Percentiles rank a stretch among this genome's conserved stretches.
Evolutionary conservation across 441 rosid species (phyloP).

Genomic region (Arabidopsis lyrata): DNA sequence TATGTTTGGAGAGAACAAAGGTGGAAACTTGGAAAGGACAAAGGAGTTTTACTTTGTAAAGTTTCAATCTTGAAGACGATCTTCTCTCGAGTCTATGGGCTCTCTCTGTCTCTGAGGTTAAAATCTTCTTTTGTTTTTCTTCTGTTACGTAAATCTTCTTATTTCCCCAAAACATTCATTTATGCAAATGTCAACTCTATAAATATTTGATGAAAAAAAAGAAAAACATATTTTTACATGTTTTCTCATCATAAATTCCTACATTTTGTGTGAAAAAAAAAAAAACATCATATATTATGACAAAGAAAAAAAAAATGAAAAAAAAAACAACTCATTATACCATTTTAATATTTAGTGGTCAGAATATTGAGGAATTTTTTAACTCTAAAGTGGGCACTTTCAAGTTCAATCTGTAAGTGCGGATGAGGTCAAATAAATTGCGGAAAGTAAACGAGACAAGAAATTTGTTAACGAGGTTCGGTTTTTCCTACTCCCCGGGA

Average conservation of each 20-base stretch:
- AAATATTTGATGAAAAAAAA: not conserved
- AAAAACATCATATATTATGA: too few relatives aligned
- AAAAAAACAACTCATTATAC: not conserved
- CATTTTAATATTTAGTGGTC: too few relatives aligned
- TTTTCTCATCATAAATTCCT: not conserved
- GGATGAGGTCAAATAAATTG: too few relatives aligned
- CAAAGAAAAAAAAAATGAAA: not conserved
- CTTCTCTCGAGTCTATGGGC: not conserved
- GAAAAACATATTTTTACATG: not conserved
- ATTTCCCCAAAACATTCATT: too few relatives aligned
- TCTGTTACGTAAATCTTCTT: not conserved
- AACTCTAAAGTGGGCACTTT: not conserved
- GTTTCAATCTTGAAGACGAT: constrained; percentile 3
- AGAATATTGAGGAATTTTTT: too few relatives aligned
- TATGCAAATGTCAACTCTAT: not conserved
- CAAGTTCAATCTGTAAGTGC: not conserved
- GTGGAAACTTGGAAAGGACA: constrained; percentile 8
- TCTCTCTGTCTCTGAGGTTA: not conserved
- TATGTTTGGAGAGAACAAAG: not conserved
- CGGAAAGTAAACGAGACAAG: too few relatives aligned
- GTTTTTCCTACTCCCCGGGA: too few relatives aligned
- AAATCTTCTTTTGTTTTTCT: too few relatives aligned
- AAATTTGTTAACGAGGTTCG: too few relatives aligned
- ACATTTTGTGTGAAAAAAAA: not conserved
- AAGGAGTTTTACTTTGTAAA: constrained; percentile 8